Conservation (phyloP, 2,329 filamentous ascomycete genomes). For the Arthrobotrys conoides region DNA sequence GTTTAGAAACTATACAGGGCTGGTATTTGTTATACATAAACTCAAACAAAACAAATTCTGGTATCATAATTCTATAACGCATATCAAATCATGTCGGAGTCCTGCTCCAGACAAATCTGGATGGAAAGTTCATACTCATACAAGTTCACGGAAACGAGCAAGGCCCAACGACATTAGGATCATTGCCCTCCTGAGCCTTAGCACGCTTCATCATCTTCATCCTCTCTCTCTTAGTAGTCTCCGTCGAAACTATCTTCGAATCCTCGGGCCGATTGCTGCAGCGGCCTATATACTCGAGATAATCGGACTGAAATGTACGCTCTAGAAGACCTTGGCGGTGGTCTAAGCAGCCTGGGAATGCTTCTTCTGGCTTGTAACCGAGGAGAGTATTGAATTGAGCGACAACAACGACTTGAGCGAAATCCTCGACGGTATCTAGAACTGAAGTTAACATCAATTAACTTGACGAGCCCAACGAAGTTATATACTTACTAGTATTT, state of each 20-base stretch:
- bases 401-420: constrained; percentile 56
- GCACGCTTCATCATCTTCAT: constrained; percentile 37
- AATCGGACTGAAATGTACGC: constrained; percentile 24
- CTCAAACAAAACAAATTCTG: background rate
- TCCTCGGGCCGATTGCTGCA: constrained; percentile 47
- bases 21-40: background rate
- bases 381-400: constrained; percentile 50
- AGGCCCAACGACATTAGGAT: constrained; percentile 30
- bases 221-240: constrained; percentile 39
- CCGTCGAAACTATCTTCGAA: constrained; percentile 41
- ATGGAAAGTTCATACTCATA: background rate
- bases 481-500: constrained; percentile 43
- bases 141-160: constrained; percentile 9
- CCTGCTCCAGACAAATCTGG: background rate
- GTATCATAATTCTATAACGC: constrained; percentile 8
- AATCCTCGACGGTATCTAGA: constrained; percentile 55
- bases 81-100: background rate
- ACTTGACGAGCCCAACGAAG: background rate
- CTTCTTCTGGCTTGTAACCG: constrained; percentile 49
- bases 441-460: background rate
- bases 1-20: background rate
- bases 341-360: constrained; percentile 48
- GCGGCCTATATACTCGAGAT: constrained; percentile 35
- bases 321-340: constrained; percentile 53
- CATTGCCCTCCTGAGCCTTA: background rate